Base-by-base conservation (phyloP, 371 early-diverging fungal genomes). In the Mucor irregularis region DNA sequence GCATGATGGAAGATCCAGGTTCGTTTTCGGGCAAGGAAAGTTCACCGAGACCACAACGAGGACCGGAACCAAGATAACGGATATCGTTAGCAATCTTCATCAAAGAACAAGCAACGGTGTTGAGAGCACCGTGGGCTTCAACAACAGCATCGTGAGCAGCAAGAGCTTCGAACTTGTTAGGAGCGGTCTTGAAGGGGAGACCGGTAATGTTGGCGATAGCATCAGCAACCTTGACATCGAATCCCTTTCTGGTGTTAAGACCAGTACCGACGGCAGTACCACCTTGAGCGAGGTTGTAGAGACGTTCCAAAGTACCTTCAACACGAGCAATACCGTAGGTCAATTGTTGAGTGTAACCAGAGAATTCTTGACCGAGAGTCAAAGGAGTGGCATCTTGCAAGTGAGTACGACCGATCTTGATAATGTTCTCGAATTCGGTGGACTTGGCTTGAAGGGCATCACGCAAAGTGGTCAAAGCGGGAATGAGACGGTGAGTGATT, bases 201-300 rank as follows among this genome's bases (percentile, higher is more conserved):
- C 87, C 86, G 5, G 94, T 91, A 44, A 86, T 71, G 33, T 78
- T 62, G 33, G 92, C 69, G 49, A 94, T 86, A 57, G 88, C 80
- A 26, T 70, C 81, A 14, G 94, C 93, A 49, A 94, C 80, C 68
- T 81, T 80, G 43, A 66, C 81, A 63, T 89, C 94, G 58, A 90
- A 94, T 2, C 91, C 91, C 17, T 71, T 78, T 44, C 74, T 80
- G 50, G 93, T 91, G 78, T 94, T 94, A 44, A 94, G 69, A 31
- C 94, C 91, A 30, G 93, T 94, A 35, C 94, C 94, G n/a, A 93
- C 94, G 44, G 94, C 94, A 31, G 94, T 93, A 38, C 94, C 94
- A 64, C 94, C 94, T 53, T 88, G 86, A 28, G 94, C 94, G 39
- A 94, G 78, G 68, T 84, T 78, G 69, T 79, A 88, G 17, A 94